A percentile compares a stretch with the other conserved stretches of the same genome.
These are phyloP conservation scores for Mucuna pruriens DNA, from an alignment of 306 rosid species.

Conservation along the genomic window DNA sequence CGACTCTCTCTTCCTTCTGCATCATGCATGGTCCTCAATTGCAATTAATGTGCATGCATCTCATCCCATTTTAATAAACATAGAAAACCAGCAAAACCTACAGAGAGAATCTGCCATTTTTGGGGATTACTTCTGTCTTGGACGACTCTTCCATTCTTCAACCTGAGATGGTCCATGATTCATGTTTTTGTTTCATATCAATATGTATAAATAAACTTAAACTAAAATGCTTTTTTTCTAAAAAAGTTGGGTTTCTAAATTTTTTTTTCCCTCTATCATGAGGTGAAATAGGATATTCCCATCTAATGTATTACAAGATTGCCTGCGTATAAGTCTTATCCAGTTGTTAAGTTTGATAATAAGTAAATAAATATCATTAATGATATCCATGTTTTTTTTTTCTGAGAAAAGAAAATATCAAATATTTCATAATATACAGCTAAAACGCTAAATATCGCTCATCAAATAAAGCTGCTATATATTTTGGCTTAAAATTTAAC, in stretches of 20 bases:
- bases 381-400: too few species aligned
- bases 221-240: not conserved
- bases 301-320: not conserved
- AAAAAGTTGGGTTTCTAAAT: not conserved
- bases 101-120: slow-evolving; percentile 29
- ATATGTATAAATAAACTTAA: not conserved
- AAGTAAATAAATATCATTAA: too few species aligned
- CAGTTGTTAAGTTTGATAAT: not conserved
- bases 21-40: slow-evolving; percentile 37
- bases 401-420: not conserved
- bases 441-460: not conserved
- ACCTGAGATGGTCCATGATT: slow-evolving; percentile 3
- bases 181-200: not conserved
- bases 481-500: not conserved
- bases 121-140: slow-evolving; percentile 24
- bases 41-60: slow-evolving; percentile 37
- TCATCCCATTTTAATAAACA: slow-evolving; percentile 26
- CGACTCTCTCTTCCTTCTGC: slow-evolving; percentile 11
- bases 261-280: not conserved
- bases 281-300: too few species aligned
- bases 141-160: slow-evolving; percentile 27
- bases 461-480: slow-evolving; percentile 1
- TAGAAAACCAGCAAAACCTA: slow-evolving; percentile 8
- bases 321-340: not conserved
- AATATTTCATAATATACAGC: not conserved